Evolutionary conservation across 2,329 filamentous ascomycete species (phyloP).

Genomic region (Hymenoscyphus albidus): DNA sequence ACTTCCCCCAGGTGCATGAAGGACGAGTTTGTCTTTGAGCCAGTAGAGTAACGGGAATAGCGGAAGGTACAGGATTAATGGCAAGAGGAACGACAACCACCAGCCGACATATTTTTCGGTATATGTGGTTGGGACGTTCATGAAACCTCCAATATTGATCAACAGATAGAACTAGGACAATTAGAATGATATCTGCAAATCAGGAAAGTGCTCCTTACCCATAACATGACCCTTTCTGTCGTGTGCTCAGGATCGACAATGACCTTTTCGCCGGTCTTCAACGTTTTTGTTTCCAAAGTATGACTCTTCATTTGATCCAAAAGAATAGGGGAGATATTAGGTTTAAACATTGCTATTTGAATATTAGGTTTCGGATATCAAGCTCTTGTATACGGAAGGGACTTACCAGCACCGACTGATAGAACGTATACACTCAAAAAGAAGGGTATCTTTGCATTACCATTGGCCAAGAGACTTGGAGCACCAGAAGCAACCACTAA

Average conservation of each 20-base stretch:
- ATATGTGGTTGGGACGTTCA: conserved; percentile 43
- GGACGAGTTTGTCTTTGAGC: conserved; percentile 41
- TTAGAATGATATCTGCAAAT: not conserved
- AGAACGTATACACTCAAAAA: conserved; percentile 29
- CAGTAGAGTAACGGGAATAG: conserved; percentile 49
- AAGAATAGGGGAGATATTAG: conserved; percentile 61
- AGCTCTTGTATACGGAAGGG: not conserved
- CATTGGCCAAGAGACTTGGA: conserved; percentile 36
- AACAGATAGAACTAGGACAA: conserved; percentile 56
- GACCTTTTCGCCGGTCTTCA: conserved; percentile 55
- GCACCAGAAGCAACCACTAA: conserved; percentile 38
- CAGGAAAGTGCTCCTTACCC: conserved; percentile 12
- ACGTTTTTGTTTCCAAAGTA: conserved; percentile 38
- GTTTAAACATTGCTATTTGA: conserved; percentile 61
- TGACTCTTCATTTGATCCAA: conserved; percentile 51
- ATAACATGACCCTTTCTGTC: conserved; percentile 41
- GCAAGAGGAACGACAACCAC: conserved; percentile 44
- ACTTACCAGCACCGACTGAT: conserved; percentile 37
- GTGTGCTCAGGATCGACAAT: conserved; percentile 58
- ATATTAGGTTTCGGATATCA: conserved; percentile 51
- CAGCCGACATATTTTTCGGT: conserved; percentile 47
- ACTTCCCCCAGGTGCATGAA: conserved; percentile 44
- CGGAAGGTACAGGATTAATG: conserved; percentile 57
- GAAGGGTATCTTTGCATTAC: conserved; percentile 59
- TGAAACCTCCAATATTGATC: conserved; percentile 61